A percentile compares a stretch with the other conserved stretches of the same genome.
Evolutionary conservation across 78 protist species (phyloP).

Genomic region (Creolimax fragrantissima): DNA sequence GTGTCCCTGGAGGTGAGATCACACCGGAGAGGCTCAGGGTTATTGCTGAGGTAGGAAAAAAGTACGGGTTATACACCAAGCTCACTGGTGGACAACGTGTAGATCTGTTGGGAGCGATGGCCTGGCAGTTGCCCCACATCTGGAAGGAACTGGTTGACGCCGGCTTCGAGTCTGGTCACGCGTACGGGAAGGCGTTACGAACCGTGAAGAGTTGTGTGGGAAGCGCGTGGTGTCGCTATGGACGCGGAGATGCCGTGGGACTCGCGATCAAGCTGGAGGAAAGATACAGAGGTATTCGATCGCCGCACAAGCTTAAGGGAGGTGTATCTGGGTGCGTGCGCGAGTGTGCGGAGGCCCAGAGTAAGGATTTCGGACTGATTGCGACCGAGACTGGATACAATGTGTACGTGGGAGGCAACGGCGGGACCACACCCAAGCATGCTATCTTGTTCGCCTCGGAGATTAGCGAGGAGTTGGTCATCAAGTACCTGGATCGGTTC

Average conservation of each 20-base stretch:
- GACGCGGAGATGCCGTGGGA: neutral
- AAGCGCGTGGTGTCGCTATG: neutral
- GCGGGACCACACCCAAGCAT: neutral
- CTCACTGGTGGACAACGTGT: constrained; percentile 2
- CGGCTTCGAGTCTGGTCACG: neutral
- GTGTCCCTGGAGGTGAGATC: constrained; percentile 2
- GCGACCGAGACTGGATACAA: constrained; percentile 12
- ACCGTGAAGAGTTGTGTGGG: constrained; percentile 13
- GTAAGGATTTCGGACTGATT: neutral
- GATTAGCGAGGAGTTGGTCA: neutral
- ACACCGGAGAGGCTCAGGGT: neutral
- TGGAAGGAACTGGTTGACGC: neutral
- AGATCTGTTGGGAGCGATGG: neutral
- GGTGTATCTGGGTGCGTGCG: neutral
- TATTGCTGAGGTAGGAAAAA: neutral
- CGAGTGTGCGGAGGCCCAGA: constrained; percentile 13
- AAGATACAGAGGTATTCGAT: neutral
- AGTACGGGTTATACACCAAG: neutral
- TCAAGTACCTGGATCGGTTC: neutral
- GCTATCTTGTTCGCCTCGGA: neutral
- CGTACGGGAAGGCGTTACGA: neutral
- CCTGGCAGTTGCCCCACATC: neutral
- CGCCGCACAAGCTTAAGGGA: constrained; percentile 12
- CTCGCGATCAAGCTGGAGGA: neutral
- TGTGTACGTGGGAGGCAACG: neutral